Conservation (phyloP, 2,329 filamentous ascomycete species). For the Hyphodiscus sp. region DNA sequence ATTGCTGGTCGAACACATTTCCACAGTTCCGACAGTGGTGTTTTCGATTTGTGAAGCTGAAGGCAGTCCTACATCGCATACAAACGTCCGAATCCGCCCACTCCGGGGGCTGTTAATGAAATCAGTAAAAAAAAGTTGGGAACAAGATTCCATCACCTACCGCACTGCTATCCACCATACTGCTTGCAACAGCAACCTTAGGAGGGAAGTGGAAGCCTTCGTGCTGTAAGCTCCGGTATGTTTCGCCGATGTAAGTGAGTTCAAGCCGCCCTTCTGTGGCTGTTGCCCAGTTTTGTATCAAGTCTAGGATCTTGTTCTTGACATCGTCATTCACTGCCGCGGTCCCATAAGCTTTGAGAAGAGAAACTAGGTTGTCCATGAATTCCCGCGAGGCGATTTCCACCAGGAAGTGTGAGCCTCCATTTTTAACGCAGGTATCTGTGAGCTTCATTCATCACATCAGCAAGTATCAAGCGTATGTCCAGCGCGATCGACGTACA, state of each 20-base stretch:
- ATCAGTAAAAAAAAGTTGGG: background rate
- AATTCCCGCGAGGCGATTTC: constrained; percentile 97
- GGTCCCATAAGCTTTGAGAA: constrained; percentile 72
- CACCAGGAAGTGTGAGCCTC: constrained; percentile 85
- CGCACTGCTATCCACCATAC: constrained; percentile 95
- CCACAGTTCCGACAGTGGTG: constrained; percentile 98
- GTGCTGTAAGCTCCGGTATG: constrained; percentile 72
- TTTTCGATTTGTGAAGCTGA: constrained; percentile 97
- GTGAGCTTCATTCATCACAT: constrained; percentile 57
- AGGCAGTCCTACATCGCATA: constrained; percentile 92
- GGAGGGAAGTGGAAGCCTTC: constrained; percentile 91
- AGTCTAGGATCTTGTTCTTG: constrained; percentile 80
- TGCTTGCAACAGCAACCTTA: constrained; percentile 79
- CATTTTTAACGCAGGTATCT: constrained; percentile 98
- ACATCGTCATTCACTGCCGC: constrained; percentile 79
- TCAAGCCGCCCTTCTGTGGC: constrained; percentile 82
- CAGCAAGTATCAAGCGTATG: constrained; percentile 24
- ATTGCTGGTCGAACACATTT: constrained; percentile 94
- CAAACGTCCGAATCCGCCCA: constrained; percentile 98
- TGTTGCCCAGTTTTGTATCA: constrained; percentile 89
- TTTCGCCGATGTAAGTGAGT: constrained; percentile 78
- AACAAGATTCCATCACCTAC: constrained; percentile 46
- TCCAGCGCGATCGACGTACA: constrained; percentile 40
- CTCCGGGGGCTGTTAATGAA: constrained; percentile 67
- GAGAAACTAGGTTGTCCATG: constrained; percentile 91